Conservation (phyloP, 768 basidiomycete species). For the Coprinellus aureogranulatus region DNA sequence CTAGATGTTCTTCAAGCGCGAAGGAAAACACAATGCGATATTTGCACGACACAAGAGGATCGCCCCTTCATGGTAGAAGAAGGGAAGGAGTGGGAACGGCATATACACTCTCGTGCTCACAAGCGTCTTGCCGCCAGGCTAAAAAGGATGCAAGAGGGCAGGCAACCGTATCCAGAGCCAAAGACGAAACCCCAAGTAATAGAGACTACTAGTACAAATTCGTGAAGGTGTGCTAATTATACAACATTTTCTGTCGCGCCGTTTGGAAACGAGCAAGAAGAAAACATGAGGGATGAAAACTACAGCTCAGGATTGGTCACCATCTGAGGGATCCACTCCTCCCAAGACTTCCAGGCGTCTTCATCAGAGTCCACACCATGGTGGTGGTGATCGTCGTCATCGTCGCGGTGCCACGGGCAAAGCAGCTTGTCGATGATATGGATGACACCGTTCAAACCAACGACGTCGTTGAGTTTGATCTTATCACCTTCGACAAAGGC, state of each 20-base stretch:
- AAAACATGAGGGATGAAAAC: background rate
- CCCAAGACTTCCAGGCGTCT: constrained; percentile 40
- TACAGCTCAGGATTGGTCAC: constrained; percentile 19
- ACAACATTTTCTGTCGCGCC: background rate
- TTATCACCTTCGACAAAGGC: constrained; percentile 38
- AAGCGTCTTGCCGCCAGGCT: constrained; percentile 40
- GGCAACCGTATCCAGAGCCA: background rate
- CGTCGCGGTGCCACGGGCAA: constrained; percentile 32
- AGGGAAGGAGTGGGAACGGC: constrained; percentile 52
- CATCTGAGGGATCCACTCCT: constrained; percentile 52
- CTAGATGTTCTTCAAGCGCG: constrained; percentile 51
- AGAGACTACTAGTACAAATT: background rate
- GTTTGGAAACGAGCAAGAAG: background rate
- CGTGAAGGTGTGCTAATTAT: background rate
- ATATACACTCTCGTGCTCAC: constrained; percentile 57
- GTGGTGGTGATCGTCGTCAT: constrained; percentile 1
- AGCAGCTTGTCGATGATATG: constrained; percentile 46
- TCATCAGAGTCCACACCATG: constrained; percentile 1
- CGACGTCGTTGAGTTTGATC: constrained; percentile 44
- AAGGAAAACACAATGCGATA: constrained; percentile 55
- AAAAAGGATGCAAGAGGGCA: background rate
- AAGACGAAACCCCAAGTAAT: background rate
- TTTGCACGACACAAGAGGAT: constrained; percentile 57
- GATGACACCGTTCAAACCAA: constrained; percentile 55
- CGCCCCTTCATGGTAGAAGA: constrained; percentile 68